phyloP scores from a whole-genome alignment of 371 early-diverging fungal genomes.

The Paraphysoderma sedebokerense region DNA sequence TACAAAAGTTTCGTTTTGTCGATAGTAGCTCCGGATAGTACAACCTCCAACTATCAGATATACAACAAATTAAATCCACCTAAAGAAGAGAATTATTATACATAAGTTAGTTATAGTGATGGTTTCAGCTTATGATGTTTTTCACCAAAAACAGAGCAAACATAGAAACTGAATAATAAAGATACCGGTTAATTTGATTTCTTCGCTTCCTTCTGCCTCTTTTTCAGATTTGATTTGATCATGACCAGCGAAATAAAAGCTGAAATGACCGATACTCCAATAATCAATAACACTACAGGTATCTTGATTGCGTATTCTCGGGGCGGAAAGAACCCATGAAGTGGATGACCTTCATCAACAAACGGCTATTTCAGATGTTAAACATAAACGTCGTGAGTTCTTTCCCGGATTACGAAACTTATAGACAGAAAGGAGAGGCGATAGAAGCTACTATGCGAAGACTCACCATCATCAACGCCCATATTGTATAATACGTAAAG shows the following conservation, averaged over 20 bases:
- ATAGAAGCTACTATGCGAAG: not conserved
- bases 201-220: slow-evolving; percentile 18
- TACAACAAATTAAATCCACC: too few species aligned
- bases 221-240: slow-evolving; percentile 57
- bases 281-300: slow-evolving; percentile 61
- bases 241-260: slow-evolving; percentile 66
- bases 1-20: too few species aligned
- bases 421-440: not conserved
- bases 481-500: slow-evolving; percentile 75
- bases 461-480: slow-evolving; percentile 67
- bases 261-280: slow-evolving; percentile 52
- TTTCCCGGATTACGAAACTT: not conserved
- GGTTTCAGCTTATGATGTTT: too few species aligned
- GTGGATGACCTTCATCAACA: slow-evolving; percentile 62
- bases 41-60: too few species aligned
- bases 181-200: not conserved
- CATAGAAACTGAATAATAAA: too few species aligned
- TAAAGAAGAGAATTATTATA: too few species aligned
- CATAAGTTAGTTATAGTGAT: too few species aligned
- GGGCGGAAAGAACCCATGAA: slow-evolving; percentile 62
- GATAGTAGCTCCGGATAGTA: too few species aligned
- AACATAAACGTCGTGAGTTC: not conserved
- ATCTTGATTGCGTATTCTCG: slow-evolving; percentile 70
- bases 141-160: too few species aligned
- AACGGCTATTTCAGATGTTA: slow-evolving; percentile 46